Base-by-base conservation (phyloP, 2,329 filamentous ascomycete genomes). In the Waltergamsia citrina region DNA sequence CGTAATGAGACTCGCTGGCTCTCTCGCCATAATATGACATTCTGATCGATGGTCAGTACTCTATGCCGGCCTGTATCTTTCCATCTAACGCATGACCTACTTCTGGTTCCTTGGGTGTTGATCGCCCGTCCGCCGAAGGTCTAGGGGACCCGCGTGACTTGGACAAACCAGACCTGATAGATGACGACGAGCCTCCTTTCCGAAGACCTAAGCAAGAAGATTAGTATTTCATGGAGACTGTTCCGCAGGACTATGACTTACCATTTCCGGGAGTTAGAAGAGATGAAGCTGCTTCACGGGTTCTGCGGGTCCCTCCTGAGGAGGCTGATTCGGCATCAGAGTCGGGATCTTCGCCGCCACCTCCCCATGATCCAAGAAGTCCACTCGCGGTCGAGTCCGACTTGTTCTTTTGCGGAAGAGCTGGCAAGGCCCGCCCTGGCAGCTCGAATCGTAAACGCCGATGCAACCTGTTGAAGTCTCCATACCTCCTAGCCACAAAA, bases 381-480 rank as follows among this genome's bases (percentile, higher is more conserved):
- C 65, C 67, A 2, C 74, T 68, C 6, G 82, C 65, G 3, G 80
- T 78, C 2, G 78, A 80, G 43, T 80, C 79, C 15, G 79, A 74
- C 57, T 90, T 94, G 57, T 95, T 95, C 71, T 96, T 96, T 52
- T 81, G 81, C 1, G 92, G 92, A 32, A 96, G 63, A 1, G 86
- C 76, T 9, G 88, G 85, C 3, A 98, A 67, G 6, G 94, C 74
- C 49, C 93, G 94, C 14, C 92, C 92, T 0, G 92, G 92, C 35
- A 96, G 68, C 57, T 98, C 92, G 10, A 79, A 75, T 23, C 84
- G 78, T 39, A 98, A 59, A 42, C 73, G 73, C 57, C 82, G 90
- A 55, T 93, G 80, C 39, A 98, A 67, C 43, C 74, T 77, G 18
- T 65, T 71, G 52, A 98, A 98, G 46, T 94, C 86, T 21, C 88